Evolutionary conservation across 2,329 filamentous ascomycete species (phyloP).

Genomic region (Fusarium mangiferae): DNA sequence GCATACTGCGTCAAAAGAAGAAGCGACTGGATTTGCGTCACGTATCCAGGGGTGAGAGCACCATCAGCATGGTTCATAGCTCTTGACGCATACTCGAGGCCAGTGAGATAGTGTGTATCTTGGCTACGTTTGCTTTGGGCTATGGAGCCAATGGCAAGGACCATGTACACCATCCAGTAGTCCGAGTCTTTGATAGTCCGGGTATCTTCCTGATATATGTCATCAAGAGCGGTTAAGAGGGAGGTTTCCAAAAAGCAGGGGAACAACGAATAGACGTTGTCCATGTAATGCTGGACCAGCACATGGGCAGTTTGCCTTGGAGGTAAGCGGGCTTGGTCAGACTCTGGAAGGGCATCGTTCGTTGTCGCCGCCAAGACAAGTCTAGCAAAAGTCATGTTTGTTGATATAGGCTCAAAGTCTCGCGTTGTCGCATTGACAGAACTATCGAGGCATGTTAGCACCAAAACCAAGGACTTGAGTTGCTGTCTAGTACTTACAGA

Average conservation of each 20-base stretch:
- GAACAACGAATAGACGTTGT: conserved; percentile 81
- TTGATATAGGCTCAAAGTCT: conserved; percentile 90
- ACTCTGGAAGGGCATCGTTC: conserved; percentile 76
- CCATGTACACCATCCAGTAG: conserved; percentile 88
- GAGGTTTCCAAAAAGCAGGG: conserved; percentile 85
- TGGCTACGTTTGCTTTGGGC: conserved; percentile 77
- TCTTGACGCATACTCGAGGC: conserved; percentile 65
- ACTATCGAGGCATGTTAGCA: conserved; percentile 55
- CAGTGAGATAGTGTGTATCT: conserved; percentile 69
- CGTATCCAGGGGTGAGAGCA: conserved; percentile 85
- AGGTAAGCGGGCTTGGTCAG: conserved; percentile 72
- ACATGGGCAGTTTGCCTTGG: conserved; percentile 73
- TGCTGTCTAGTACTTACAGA: conserved; percentile 64
- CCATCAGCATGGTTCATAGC: conserved; percentile 83
- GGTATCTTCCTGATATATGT: conserved; percentile 78
- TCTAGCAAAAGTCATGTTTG: conserved; percentile 91
- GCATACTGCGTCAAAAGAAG: conserved; percentile 89
- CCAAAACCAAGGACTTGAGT: background rate
- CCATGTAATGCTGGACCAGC: conserved; percentile 85
- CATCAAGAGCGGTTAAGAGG: conserved; percentile 82
- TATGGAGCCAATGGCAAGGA: conserved; percentile 83
- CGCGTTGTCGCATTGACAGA: conserved; percentile 94
- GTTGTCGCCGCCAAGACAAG: conserved; percentile 85
- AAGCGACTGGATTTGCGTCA: conserved; percentile 87
- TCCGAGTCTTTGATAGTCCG: conserved; percentile 75